phyloP scores from a whole-genome alignment of 345 rosid species.

The Lepidium africanum region DNA sequence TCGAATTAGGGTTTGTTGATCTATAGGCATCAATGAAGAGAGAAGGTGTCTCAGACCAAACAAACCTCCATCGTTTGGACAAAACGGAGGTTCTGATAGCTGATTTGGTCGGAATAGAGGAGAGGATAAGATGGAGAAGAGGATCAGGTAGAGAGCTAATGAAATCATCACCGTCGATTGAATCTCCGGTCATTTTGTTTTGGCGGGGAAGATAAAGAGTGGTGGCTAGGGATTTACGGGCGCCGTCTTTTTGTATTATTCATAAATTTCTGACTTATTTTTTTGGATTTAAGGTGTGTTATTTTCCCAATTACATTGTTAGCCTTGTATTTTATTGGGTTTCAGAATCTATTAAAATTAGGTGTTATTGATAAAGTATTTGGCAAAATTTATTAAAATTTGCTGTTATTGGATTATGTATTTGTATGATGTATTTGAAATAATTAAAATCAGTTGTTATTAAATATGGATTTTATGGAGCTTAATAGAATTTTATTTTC shows the following conservation, averaged over 20 bases:
- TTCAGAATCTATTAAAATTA: too few species aligned
- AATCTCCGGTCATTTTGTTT: neutral
- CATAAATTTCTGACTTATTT: too few species aligned
- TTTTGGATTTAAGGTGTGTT: too few species aligned
- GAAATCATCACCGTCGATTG: conserved; percentile 10
- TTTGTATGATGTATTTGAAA: too few species aligned
- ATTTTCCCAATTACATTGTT: too few species aligned
- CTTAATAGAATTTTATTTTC: too few species aligned
- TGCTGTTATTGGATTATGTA: too few species aligned
- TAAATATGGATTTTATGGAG: too few species aligned
- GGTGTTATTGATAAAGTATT: too few species aligned
- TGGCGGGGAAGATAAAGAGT: neutral
- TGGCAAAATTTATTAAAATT: too few species aligned
- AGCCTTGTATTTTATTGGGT: too few species aligned
- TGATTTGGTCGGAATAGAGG: conserved; percentile 15
- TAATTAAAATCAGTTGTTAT: too few species aligned
- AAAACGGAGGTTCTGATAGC: conserved; percentile 22
- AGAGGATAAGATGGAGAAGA: conserved; percentile 26
- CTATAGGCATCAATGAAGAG: conserved; percentile 14
- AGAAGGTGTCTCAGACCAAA: conserved; percentile 24
- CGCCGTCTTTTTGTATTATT: neutral
- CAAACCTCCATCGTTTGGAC: conserved; percentile 22
- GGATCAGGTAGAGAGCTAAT: conserved; percentile 20
- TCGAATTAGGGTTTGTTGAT: conserved; percentile 2
- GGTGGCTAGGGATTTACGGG: neutral